Evolutionary conservation across 2,329 filamentous ascomycete species (phyloP), one percentile per base, ranked within the genome.

Genomic region (Elsinoe ampelina): DNA sequence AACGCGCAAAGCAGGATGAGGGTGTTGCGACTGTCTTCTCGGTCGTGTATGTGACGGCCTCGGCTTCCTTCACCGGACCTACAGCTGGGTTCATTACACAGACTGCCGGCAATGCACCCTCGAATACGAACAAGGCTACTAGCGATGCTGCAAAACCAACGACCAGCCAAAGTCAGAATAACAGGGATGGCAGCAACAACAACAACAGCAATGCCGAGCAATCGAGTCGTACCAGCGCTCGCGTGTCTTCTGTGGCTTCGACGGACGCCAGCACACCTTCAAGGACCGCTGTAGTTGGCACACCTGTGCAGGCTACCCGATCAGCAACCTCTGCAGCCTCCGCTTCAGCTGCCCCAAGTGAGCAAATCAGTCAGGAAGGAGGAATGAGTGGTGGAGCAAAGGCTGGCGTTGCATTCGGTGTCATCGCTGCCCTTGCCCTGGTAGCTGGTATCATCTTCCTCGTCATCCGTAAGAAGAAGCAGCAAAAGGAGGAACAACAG

Each of bases 321-420:
- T 54, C 57, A 7, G 57, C 56, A 12, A 51, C 59, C 19, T 47
- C 43, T 12, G 58, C 59, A 8, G 54, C 51, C 4, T 58, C 59
- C 26, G 54, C 57, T 2, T 57, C 59, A 19, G 45, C 50, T 17
- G 43, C 55, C 2, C 35, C 56, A 8, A 52, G 35, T 35, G 36
- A 50, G 38, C 38, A 48, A 13, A 55, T 41, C 38, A 22, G 38
- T 19, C 30, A 36, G 30, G 5, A 34, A 17, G 20, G 39, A 17
- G 74, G 73, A 43, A 72, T 78, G 71, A 74, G 71, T 48, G 67
- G 68, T 54, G 68, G 78, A 57, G 67, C 73, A 59, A 93, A 89
- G 71, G 91, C 89, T 42, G 93, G 93, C 59, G 80, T 96, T 60
- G 89, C 86, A 5, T 84, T 96, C 67, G 91, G 90, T 65, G 82